These are phyloP conservation scores for Sanghuangporus baumii DNA, from an alignment of 1,284 basidiomycete genomes.

Conservation along the genomic window DNA sequence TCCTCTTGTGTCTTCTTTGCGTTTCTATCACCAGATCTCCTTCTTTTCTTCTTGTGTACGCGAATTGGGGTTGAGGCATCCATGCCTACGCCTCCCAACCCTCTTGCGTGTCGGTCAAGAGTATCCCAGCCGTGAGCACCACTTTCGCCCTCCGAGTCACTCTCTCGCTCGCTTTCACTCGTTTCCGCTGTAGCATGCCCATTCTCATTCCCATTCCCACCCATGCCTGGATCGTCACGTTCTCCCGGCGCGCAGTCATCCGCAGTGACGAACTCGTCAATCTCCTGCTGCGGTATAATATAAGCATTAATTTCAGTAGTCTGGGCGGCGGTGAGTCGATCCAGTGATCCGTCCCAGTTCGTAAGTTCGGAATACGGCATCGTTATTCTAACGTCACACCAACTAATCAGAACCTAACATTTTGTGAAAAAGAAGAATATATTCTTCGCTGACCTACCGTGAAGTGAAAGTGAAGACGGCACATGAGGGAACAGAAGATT, in stretches of 20 bases:
- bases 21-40: background rate
- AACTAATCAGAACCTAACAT: background rate
- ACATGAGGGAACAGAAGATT: background rate
- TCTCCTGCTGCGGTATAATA: background rate
- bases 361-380: slow-evolving; percentile 16
- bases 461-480: background rate
- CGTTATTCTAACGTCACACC: background rate
- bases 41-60: background rate
- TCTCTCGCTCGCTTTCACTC: background rate
- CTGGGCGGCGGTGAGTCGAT: background rate
- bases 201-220: background rate
- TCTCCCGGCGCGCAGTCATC: background rate
- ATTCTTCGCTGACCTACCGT: background rate
- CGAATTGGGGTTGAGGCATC: background rate
- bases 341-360: slow-evolving; percentile 16
- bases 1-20: background rate
- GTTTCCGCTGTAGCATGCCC: too few species aligned
- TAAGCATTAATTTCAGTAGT: background rate
- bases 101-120: background rate
- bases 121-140: background rate
- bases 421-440: background rate
- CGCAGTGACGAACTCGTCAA: background rate
- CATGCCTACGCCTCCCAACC: background rate
- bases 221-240: background rate
- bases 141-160: background rate